Conservation (phyloP, 2,329 filamentous ascomycete genomes). For the Didymella arachidicola region DNA sequence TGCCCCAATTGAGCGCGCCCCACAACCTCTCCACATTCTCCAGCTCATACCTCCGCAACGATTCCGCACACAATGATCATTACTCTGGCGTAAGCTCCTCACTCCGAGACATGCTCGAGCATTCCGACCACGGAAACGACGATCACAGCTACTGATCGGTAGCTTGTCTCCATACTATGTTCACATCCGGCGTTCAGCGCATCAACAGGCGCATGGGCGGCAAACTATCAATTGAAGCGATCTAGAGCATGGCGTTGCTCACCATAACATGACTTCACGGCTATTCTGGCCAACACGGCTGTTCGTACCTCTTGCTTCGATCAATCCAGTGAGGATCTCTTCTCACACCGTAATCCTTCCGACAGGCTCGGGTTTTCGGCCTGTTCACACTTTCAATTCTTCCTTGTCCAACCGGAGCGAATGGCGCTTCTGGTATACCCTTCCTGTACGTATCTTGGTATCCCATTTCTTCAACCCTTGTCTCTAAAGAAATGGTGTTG, state of each 20-base stretch:
- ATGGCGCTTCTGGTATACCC: constrained; percentile 42
- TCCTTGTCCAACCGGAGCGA: constrained; percentile 21
- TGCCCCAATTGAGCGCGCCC: constrained; percentile 51
- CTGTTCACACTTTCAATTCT: constrained; percentile 2
- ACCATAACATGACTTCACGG: constrained; percentile 18
- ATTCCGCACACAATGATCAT: constrained; percentile 45
- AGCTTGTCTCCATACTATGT: constrained; percentile 2
- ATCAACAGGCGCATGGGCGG: constrained; percentile 11
- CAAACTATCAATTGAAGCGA: constrained; percentile 15
- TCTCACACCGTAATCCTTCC: constrained; percentile 9
- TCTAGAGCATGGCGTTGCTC: constrained; percentile 7
- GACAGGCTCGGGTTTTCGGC: constrained; percentile 15
- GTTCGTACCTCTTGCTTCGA: constrained; percentile 5
- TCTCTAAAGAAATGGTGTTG: constrained; percentile 1
- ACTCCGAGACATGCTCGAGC: constrained; percentile 48
- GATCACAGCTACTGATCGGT: constrained; percentile 31
- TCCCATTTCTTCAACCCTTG: neutral
- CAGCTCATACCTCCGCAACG: constrained; percentile 50
- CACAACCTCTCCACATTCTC: constrained; percentile 51
- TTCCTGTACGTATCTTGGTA: constrained; percentile 46
- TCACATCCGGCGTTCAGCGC: constrained; percentile 14
- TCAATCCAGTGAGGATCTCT: neutral
- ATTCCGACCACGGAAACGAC: constrained; percentile 41
- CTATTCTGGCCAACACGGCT: constrained; percentile 1
- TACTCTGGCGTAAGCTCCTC: constrained; percentile 48